Evolutionary conservation across 768 basidiomycete genomes (phyloP), one percentile per base, ranked within the genome.

Genomic region (Boletales sp.): DNA sequence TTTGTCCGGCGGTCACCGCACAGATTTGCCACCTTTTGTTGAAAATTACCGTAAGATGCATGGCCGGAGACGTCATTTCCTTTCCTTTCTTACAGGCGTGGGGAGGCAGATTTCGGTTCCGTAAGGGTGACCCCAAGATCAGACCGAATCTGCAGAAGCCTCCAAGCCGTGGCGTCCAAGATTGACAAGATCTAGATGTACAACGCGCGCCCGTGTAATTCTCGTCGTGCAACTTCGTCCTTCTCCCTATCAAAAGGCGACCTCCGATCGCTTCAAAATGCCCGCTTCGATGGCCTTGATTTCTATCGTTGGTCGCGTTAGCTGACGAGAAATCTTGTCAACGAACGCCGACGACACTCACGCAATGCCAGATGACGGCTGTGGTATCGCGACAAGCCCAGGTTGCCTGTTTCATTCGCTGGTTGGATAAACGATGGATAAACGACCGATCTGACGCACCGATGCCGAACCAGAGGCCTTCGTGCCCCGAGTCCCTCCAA

Each of bases 361-460:
- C 65, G 65, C 52, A 65, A 31, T 2, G 65, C 63, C 17, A 64
- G 54, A 34, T 64, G 63, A 18, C 60, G 56, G 51, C 65, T 67
- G 48, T 67, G 50, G 55, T 64, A 65, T 30, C 63, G 63, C 9
- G 65, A 49, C 43, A 54, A 7, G 3, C 30, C 53, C 41, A 65
- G n/a, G n/a, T 24, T 8, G 10, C 21, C 13, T 24, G 8, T 40
- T 27, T 14, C 40, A 2, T 13, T 40, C 12, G 14, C 11, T 3
- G 24, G 15, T 35, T 11, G 8, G 17, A 5, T 4, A 27, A 27
- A 27, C 24, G 24, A 5, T 27, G 24, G 24, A 27, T 27, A 27
- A 27, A 27, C 5, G 24, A 27, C 24, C 6, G 24, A 6, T 27
- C 24, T 37, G 36, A 37, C 36, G n/a, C 17, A 37, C 36, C 36